Conservation (phyloP, 2,329 filamentous ascomycete species). For the Hymenotorrendiella dingleyae region DNA sequence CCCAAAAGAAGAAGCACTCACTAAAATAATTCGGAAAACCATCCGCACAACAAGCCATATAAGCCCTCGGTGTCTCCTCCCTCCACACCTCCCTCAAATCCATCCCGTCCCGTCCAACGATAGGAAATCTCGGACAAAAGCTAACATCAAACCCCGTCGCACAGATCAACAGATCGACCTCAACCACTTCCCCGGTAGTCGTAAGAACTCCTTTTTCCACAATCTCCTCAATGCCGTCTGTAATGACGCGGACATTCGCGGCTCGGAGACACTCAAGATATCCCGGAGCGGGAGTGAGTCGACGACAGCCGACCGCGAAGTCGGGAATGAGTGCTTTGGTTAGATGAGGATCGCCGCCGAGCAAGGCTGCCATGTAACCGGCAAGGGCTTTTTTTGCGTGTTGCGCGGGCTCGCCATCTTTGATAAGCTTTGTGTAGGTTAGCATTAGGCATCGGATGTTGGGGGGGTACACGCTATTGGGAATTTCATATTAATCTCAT, state of each 20-base stretch:
- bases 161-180: constrained; percentile 34
- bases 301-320: constrained; percentile 37
- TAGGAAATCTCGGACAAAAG: constrained; percentile 21
- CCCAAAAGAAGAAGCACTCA: too few species aligned
- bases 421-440: constrained; percentile 32
- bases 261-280: constrained; percentile 33
- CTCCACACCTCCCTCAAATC: constrained; percentile 7
- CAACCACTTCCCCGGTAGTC: constrained; percentile 19
- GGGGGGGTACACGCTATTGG: constrained; percentile 26
- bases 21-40: constrained; percentile 18
- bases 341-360: constrained; percentile 44
- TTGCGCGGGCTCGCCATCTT: constrained; percentile 7
- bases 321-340: constrained; percentile 39
- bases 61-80: constrained; percentile 3
- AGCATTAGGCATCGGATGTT: constrained; percentile 34
- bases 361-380: constrained; percentile 42
- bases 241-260: constrained; percentile 31
- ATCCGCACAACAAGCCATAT: not conserved
- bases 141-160: constrained; percentile 30
- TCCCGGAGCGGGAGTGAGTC: constrained; percentile 35
- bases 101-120: constrained; percentile 16
- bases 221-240: constrained; percentile 40
- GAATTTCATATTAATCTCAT: constrained; percentile 14
- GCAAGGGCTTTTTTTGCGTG: constrained; percentile 5
- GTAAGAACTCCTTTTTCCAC: constrained; percentile 31